Conservation (phyloP, 164 flowering plant genomes). For the Warburgia ugandensis region DNA sequence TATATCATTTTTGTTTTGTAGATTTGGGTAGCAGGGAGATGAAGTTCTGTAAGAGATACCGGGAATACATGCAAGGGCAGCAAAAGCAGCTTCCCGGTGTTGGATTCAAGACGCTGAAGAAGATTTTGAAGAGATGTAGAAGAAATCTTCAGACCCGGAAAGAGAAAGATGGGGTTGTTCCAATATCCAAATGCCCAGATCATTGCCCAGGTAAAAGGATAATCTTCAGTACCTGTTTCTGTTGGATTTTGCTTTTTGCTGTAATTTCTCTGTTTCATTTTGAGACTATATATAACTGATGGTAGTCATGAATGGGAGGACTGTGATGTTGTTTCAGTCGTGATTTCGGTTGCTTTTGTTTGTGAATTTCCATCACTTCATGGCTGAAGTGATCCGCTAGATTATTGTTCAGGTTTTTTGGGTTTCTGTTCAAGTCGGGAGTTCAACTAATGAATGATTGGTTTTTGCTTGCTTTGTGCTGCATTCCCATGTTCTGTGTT, state of each 20-base stretch:
- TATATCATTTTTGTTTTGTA: no score
- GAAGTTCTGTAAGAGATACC: constrained; percentile 92
- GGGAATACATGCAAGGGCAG: constrained; percentile 71
- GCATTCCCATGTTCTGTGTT: no score
- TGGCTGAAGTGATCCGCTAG: neutral
- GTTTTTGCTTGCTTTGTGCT: no score
- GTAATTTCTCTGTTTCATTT: neutral
- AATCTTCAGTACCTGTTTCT: neutral
- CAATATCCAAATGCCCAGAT: constrained; percentile 29
- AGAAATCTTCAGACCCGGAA: constrained; percentile 25
- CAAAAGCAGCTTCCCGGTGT: constrained; percentile 57
- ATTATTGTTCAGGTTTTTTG: no score
- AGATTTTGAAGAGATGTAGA: constrained; percentile 68
- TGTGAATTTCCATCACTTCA: neutral
- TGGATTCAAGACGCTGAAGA: constrained; percentile 70
- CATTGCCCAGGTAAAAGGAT: constrained; percentile 40
- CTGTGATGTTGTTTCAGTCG: no score
- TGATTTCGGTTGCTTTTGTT: neutral
- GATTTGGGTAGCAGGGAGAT: no score
- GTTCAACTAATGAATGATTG: no score
- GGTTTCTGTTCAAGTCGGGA: no score
- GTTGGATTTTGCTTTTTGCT: neutral
- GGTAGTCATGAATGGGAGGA: no score
- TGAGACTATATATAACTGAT: no score
- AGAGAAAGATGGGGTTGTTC: constrained; percentile 10